Evolutionary conservation across 75 land plant species (phyloP), one percentile per base, ranked within the genome.

Genomic region (Selaginella tamariscina): DNA sequence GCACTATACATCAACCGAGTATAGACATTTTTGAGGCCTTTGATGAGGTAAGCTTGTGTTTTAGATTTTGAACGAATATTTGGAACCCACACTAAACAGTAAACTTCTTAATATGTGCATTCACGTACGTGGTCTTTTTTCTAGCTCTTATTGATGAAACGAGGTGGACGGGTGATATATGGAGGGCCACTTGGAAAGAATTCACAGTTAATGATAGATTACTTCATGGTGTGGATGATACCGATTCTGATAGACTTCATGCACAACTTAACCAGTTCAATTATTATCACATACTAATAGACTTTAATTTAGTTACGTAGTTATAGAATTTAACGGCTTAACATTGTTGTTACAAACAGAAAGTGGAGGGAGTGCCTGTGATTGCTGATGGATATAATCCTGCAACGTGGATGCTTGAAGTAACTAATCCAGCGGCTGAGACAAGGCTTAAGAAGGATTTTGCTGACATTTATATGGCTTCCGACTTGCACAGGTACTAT

Each of bases 331-430:
- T 13, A 13, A 20, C 54, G 54, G 11, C 54, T 49, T 20, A 13
- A 13, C 54, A 20, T 20, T 20, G 18, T 49, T 49, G 11, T 13
- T 49, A 59, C 21, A 5, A 2, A 59, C 26, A 26, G 63, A 23
- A 23, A 0, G 27, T 67, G 29, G 28, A 68, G 23, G 70, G 44
- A 5, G 56, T 85, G 2, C 65, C 84, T 27, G 69, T 70, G 0
- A 86, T 89, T 27, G 70, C 65, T 24, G 72, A 71, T 59, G 88
- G 84, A 32, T 81, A 84, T 32, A 89, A 89, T 73, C 95, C 95
- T 0, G 91, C 95, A 67, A 89, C 94, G 21, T 89, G 94, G 94
- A 86, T 89, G 90, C 75, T 89, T 62, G 62, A 59, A 59, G 26
- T 59, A 23, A 59, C 62, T 23, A 59, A 23, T 59, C 26, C 62